Evolutionary conservation across 768 basidiomycete genomes (phyloP).

Genomic region (Harrya chromipes): DNA sequence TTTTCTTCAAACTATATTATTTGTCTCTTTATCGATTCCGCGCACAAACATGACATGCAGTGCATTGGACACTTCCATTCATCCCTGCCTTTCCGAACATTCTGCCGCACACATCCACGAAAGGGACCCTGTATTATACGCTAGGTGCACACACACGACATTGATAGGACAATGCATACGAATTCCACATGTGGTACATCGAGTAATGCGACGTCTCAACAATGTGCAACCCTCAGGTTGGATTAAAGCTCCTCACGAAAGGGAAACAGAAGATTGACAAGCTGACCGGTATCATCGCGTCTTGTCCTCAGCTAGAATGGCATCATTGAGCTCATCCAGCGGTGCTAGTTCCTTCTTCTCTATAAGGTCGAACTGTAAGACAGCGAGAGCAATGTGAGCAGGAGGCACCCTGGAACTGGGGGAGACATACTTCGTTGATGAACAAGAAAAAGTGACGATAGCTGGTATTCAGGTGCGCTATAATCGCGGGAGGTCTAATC

Average conservation of each 20-base stretch:
- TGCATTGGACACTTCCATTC: not conserved
- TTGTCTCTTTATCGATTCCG: not conserved
- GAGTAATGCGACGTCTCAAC: not conserved
- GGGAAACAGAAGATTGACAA: not conserved
- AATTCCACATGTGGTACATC: not conserved
- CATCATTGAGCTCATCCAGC: slow-evolving; percentile 91
- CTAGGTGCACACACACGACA: slow-evolving; percentile 5
- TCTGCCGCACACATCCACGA: not conserved
- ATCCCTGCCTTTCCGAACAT: not conserved
- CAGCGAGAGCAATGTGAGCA: slow-evolving; percentile 6
- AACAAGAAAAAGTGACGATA: slow-evolving; percentile 98
- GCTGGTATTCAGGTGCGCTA: slow-evolving; percentile 97
- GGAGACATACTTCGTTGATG: slow-evolving; percentile 78
- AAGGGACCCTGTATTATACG: slow-evolving; percentile 11
- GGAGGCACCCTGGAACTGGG: not conserved
- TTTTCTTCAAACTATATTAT: slow-evolving; percentile 4
- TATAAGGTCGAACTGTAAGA: slow-evolving; percentile 78
- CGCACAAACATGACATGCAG: not conserved
- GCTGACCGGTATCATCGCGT: slow-evolving; percentile 18
- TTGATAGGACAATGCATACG: slow-evolving; percentile 10
- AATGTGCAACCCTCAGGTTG: not conserved
- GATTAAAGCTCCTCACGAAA: not conserved
- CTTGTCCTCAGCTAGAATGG: slow-evolving; percentile 67
- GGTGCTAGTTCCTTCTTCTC: slow-evolving; percentile 96
- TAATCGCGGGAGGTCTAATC: not conserved